phyloP scores from a whole-genome alignment of 2,329 filamentous ascomycete species.

The Ilyonectria robusta region DNA sequence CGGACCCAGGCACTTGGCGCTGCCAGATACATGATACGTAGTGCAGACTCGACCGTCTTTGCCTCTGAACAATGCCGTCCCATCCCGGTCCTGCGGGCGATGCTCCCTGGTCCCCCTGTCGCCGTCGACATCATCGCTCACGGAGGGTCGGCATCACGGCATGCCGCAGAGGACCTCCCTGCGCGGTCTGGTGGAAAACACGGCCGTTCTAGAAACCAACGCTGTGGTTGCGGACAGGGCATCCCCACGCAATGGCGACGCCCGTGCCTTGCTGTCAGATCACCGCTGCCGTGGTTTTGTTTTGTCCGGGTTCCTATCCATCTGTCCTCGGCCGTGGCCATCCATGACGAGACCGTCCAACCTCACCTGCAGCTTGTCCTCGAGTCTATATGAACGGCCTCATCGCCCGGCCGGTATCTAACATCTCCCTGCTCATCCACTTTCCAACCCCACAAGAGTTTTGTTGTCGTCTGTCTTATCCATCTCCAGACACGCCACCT shows the following conservation, averaged over 20 bases:
- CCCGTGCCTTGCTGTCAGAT: not conserved
- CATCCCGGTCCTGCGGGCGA: conserved; percentile 19
- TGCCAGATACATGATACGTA: not conserved
- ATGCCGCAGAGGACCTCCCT: conserved; percentile 25
- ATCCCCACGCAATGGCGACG: conserved; percentile 22
- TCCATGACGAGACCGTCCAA: conserved; percentile 10
- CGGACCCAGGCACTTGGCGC: not conserved
- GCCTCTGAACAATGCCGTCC: conserved; percentile 17
- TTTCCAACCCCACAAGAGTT: conserved; percentile 2
- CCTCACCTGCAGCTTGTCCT: conserved; percentile 1
- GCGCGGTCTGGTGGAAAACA: conserved; percentile 19
- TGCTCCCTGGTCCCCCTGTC: conserved; percentile 8
- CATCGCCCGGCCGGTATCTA: not conserved
- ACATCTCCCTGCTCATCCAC: not conserved
- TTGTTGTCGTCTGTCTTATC: not conserved
- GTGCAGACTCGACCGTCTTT: not conserved
- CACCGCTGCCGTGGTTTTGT: conserved; percentile 14
- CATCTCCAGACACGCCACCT: not conserved
- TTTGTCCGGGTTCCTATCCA: conserved; percentile 3
- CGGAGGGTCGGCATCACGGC: conserved; percentile 34
- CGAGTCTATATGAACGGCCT: conserved; percentile 11
- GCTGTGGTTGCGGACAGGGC: conserved; percentile 9
- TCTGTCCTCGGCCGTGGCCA: conserved; percentile 1
- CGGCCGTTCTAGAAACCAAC: conserved; percentile 20
- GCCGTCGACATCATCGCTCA: conserved; percentile 16